phyloP scores from a whole-genome alignment of 1,284 basidiomycete species.

The Papiliotrema laurentii region DNA sequence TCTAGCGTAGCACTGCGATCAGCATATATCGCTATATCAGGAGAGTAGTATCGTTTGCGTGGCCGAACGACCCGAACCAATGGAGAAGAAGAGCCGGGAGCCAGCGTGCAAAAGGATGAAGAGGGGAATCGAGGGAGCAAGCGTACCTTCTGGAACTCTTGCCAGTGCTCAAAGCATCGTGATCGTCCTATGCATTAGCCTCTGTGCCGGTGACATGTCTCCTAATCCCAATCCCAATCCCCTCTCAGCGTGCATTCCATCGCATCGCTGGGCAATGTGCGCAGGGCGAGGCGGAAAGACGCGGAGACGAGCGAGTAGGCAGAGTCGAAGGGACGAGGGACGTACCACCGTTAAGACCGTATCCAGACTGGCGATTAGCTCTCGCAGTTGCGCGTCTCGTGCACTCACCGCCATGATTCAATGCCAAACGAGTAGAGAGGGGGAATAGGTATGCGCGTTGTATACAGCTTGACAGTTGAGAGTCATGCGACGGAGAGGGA shows the following conservation, averaged over 20 bases:
- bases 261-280: background rate
- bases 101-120: too few relatives aligned
- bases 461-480: too few relatives aligned
- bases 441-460: too few relatives aligned
- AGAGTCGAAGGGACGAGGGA: slow-evolving; percentile 4
- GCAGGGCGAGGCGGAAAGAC: background rate
- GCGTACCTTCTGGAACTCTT: slow-evolving; percentile 67
- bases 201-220: background rate
- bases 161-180: slow-evolving; percentile 90
- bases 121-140: too few relatives aligned
- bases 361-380: slow-evolving; percentile 62
- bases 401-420: too few relatives aligned
- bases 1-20: slow-evolving; percentile 72
- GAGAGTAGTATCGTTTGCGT: too few relatives aligned
- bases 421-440: too few relatives aligned
- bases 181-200: slow-evolving; percentile 61
- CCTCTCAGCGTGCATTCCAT: background rate
- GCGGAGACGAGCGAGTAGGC: background rate
- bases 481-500: too few relatives aligned
- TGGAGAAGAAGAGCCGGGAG: background rate
- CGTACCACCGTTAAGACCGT: slow-evolving; percentile 63
- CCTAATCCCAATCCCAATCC: background rate
- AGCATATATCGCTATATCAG: background rate
- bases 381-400: too few relatives aligned
- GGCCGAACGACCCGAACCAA: background rate